Conservation (phyloP, 441 rosid genomes). For the Viola pubescens region DNA sequence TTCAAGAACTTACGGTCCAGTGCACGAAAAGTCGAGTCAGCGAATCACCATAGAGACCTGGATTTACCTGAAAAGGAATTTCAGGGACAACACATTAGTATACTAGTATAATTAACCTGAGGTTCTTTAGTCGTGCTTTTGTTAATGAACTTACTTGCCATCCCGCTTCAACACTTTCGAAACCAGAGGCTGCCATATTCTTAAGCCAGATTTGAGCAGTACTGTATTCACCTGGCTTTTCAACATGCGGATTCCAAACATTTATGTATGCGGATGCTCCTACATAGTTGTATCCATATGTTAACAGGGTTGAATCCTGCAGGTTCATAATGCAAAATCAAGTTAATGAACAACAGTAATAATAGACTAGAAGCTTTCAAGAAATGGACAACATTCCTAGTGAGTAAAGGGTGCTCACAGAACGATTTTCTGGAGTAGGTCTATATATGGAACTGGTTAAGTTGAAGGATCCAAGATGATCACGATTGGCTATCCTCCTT, state of each 20-base stretch:
- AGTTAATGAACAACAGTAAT: not conserved
- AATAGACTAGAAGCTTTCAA: no score
- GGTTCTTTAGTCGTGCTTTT: not conserved
- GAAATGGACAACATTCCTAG: no score
- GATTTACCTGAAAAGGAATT: constrained; percentile 19
- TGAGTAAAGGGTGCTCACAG: constrained; percentile 15
- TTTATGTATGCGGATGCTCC: not conserved
- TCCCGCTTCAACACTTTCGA: constrained; percentile 9
- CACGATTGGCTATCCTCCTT: not conserved
- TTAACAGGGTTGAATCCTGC: not conserved
- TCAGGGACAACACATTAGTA: not conserved
- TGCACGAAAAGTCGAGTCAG: constrained; percentile 12
- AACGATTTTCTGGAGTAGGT: constrained; percentile 3
- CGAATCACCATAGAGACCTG: constrained; percentile 18
- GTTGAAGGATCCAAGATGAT: not conserved
- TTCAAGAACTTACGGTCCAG: constrained; percentile 24
- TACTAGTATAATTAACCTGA: not conserved
- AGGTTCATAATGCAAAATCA: not conserved
- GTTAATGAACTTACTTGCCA: not conserved
- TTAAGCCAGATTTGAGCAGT: constrained; percentile 6
- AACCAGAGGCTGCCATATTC: not conserved
- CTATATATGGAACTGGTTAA: not conserved
- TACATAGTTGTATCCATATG: not conserved
- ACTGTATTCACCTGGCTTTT: not conserved
- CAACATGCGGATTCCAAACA: constrained; percentile 1